Evolutionary conservation across 2,329 filamentous ascomycete genomes (phyloP).

Genomic region (Alternaria panax): DNA sequence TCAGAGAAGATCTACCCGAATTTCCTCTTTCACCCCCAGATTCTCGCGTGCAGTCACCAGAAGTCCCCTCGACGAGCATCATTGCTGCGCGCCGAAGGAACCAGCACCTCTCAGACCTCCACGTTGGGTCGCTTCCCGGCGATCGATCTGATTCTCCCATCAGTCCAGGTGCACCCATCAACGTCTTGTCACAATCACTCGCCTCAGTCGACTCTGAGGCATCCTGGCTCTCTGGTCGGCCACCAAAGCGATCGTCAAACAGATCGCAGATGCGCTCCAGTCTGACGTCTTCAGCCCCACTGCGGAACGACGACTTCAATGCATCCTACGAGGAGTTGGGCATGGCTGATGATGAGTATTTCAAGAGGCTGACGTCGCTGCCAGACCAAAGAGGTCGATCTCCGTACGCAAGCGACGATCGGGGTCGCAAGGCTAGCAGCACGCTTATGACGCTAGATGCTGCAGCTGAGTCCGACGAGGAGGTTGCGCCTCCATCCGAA

Average conservation of each 20-base stretch:
- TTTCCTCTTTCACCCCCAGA: constrained; percentile 84
- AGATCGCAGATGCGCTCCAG: constrained; percentile 57
- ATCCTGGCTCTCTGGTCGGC: constrained; percentile 89
- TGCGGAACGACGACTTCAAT: constrained; percentile 61
- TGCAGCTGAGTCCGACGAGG: constrained; percentile 54
- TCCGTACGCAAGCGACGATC: constrained; percentile 33
- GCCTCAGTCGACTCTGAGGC: constrained; percentile 95
- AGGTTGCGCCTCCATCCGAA: constrained; percentile 30
- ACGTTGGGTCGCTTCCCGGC: constrained; percentile 35
- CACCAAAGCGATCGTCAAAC: constrained; percentile 58
- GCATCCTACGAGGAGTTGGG: constrained; percentile 71
- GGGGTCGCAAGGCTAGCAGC: constrained; percentile 52
- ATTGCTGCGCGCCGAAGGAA: constrained; percentile 53
- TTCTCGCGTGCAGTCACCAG: constrained; percentile 80
- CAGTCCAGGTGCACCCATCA: constrained; percentile 42
- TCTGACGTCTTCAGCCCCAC: constrained; percentile 51
- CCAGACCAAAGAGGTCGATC: constrained; percentile 54
- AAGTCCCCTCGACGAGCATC: constrained; percentile 60
- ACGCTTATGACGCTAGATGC: constrained; percentile 52
- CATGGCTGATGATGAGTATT: constrained; percentile 76
- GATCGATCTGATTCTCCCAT: constrained; percentile 54
- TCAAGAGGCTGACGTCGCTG: constrained; percentile 62
- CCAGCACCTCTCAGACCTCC: constrained; percentile 45
- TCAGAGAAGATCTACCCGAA: constrained; percentile 90
- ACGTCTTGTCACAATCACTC: constrained; percentile 76